phyloP scores from a whole-genome alignment of 352 stramenopile species.

The Phytopythium litorale region DNA sequence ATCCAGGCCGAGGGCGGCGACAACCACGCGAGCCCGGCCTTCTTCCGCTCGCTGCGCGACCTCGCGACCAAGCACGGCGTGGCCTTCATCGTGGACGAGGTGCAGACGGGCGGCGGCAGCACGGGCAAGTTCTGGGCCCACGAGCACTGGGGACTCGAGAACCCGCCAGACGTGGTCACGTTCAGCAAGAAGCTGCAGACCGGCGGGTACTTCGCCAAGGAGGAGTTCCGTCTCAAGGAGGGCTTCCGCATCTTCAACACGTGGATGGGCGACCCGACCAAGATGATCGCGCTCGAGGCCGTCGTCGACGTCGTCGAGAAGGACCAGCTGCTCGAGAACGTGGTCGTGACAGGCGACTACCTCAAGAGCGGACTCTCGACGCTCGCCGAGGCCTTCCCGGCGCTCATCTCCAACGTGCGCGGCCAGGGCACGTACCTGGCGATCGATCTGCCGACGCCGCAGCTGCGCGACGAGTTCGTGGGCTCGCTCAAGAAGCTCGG shows the following conservation, averaged over 20 bases:
- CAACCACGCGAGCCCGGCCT: constrained; percentile 67
- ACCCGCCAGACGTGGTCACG: constrained; percentile 77
- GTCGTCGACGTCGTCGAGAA: constrained; percentile 63
- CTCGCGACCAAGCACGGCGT: constrained; percentile 56
- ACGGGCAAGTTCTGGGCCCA: constrained; percentile 86
- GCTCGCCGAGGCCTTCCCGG: constrained; percentile 44
- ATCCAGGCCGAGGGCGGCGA: constrained; percentile 83
- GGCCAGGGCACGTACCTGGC: constrained; percentile 78
- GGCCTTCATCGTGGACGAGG: constrained; percentile 84
- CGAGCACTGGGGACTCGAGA: constrained; percentile 74
- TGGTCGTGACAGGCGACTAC: constrained; percentile 64
- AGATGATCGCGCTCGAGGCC: constrained; percentile 79
- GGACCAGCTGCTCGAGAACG: constrained; percentile 67
- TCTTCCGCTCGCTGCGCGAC: constrained; percentile 58
- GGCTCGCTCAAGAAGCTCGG: constrained; percentile 51
- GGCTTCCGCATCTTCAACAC: constrained; percentile 87
- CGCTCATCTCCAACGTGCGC: constrained; percentile 66
- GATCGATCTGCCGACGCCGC: constrained; percentile 65
- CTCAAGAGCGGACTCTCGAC: constrained; percentile 48
- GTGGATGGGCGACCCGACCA: constrained; percentile 85
- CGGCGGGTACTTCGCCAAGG: constrained; percentile 77
- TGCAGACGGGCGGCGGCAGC: constrained; percentile 77
- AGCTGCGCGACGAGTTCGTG: constrained; percentile 63
- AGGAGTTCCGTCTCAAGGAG: constrained; percentile 62
- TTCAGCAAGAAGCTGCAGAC: constrained; percentile 88